phyloP scores from a whole-genome alignment of 345 rosid species.

The Microcos paniculata region DNA sequence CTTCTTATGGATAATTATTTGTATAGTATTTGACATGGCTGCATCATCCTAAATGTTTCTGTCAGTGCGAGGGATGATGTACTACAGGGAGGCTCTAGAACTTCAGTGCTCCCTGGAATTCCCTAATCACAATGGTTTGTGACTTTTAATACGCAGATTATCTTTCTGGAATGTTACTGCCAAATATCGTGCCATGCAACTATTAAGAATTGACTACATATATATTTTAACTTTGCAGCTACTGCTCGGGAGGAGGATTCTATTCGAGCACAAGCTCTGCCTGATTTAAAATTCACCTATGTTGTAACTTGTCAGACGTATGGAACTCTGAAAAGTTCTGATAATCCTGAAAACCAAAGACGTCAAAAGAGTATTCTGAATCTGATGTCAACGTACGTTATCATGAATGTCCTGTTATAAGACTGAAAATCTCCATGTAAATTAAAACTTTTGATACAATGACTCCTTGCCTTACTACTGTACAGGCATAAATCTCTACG shows the following conservation, averaged over 20 bases:
- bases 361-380: conserved; percentile 65
- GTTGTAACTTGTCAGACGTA: conserved; percentile 96
- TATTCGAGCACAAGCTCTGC: conserved; percentile 59
- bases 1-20: conserved; percentile 6
- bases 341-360: conserved; percentile 50
- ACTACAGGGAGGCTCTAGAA: conserved; percentile 73
- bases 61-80: conserved; percentile 98
- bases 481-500: conserved; percentile 86
- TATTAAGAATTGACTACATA: too few relatives aligned
- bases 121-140: conserved; percentile 61
- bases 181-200: too few relatives aligned
- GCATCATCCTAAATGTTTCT: conserved; percentile 19
- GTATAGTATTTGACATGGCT: not conserved
- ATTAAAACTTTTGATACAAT: conserved; percentile 2
- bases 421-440: conserved; percentile 5
- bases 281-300: conserved; percentile 88
- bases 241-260: conserved; percentile 33
- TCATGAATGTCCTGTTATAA: conserved; percentile 25
- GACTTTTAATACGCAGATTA: too few relatives aligned
- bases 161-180: too few relatives aligned
- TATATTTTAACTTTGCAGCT: conserved; percentile 45
- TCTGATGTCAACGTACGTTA: conserved; percentile 83
- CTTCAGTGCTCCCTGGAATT: conserved; percentile 76
- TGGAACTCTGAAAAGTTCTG: conserved; percentile 78
- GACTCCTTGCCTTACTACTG: conserved; percentile 14